Conservation (phyloP, 352 stramenopile genomes). For the Detonula confervacea region DNA sequence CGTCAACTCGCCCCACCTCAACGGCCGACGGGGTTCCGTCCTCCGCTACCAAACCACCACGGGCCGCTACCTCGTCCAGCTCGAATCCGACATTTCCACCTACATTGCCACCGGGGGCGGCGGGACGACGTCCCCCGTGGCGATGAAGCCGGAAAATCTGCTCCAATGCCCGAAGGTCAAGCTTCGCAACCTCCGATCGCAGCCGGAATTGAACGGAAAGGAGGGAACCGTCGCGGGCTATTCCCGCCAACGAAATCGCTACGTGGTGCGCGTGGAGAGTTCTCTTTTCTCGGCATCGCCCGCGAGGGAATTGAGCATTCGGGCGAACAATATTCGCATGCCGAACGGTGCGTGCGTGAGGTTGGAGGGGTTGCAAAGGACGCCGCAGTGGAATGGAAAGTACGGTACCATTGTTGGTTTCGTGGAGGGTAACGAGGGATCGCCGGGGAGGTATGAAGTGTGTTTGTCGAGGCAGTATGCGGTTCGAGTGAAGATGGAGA, state of each 20-base stretch:
- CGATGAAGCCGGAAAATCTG: slow-evolving; percentile 51
- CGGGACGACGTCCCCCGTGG: slow-evolving; percentile 32
- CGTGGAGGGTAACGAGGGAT: slow-evolving; percentile 13
- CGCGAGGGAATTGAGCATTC: slow-evolving; percentile 46
- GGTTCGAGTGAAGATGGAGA: slow-evolving; percentile 48
- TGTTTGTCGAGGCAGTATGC: slow-evolving; percentile 44
- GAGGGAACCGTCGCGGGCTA: slow-evolving; percentile 38
- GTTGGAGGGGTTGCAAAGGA: slow-evolving; percentile 39
- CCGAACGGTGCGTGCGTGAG: slow-evolving; percentile 41
- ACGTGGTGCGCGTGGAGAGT: slow-evolving; percentile 37
- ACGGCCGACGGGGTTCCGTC: slow-evolving; percentile 30
- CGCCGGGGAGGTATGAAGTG: slow-evolving; percentile 60
- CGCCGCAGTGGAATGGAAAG: slow-evolving; percentile 57
- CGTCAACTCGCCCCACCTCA: slow-evolving; percentile 45
- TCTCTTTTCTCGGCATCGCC: slow-evolving; percentile 14
- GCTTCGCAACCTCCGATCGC: slow-evolving; percentile 37
- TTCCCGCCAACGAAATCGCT: slow-evolving; percentile 41
- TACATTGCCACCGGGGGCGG: slow-evolving; percentile 15
- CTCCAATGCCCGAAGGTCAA: slow-evolving; percentile 46
- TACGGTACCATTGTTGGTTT: slow-evolving; percentile 42
- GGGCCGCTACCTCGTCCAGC: slow-evolving; percentile 38
- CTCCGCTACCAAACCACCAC: slow-evolving; percentile 23
- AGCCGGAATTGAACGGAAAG: slow-evolving; percentile 49
- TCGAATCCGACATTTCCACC: slow-evolving; percentile 24
- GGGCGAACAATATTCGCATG: slow-evolving; percentile 47